These are phyloP conservation scores for Fusarium xylarioides DNA, from an alignment of 2,329 filamentous ascomycete species.

Conservation along the genomic window DNA sequence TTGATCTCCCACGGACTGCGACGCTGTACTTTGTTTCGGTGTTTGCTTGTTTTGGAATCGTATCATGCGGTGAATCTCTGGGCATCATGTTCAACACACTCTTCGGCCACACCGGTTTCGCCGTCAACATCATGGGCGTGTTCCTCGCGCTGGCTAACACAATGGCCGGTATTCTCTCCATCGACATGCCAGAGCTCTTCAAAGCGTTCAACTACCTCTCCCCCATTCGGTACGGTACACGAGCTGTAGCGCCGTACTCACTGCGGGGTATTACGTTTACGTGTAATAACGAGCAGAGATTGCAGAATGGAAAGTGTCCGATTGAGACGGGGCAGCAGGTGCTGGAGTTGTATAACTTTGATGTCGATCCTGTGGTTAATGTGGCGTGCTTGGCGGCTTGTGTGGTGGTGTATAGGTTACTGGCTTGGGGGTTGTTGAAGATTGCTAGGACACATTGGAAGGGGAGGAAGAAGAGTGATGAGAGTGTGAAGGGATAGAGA, in stretches of 20 bases:
- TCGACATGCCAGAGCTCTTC: slow-evolving; percentile 73
- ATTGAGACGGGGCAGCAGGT: slow-evolving; percentile 74
- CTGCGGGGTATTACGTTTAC: slow-evolving; percentile 69
- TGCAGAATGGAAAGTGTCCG: slow-evolving; percentile 69
- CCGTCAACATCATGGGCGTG: slow-evolving; percentile 76
- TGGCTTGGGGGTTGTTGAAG: slow-evolving; percentile 69
- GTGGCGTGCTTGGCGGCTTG: slow-evolving; percentile 70
- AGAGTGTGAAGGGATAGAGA: not conserved
- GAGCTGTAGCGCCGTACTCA: slow-evolving; percentile 73
- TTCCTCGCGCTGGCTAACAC: slow-evolving; percentile 75
- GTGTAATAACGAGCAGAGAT: slow-evolving; percentile 67
- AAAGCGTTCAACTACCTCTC: slow-evolving; percentile 75
- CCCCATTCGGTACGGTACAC: slow-evolving; percentile 75
- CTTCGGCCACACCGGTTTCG: slow-evolving; percentile 78
- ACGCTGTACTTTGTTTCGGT: slow-evolving; percentile 73
- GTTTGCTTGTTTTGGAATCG: slow-evolving; percentile 77
- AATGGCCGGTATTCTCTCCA: slow-evolving; percentile 76
- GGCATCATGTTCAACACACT: slow-evolving; percentile 85
- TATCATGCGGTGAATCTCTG: slow-evolving; percentile 77
- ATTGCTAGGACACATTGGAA: slow-evolving; percentile 63
- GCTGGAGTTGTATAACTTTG: slow-evolving; percentile 71
- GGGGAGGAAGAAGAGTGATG: slow-evolving; percentile 41
- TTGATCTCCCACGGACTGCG: slow-evolving; percentile 69
- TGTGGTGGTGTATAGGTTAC: slow-evolving; percentile 70
- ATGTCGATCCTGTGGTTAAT: slow-evolving; percentile 69